Percentiles rank a stretch among this genome's conserved stretches.
These are phyloP conservation scores for Vaccinium vitisidaea DNA, from an alignment of 148 eudicot species.

Conservation along the genomic window DNA sequence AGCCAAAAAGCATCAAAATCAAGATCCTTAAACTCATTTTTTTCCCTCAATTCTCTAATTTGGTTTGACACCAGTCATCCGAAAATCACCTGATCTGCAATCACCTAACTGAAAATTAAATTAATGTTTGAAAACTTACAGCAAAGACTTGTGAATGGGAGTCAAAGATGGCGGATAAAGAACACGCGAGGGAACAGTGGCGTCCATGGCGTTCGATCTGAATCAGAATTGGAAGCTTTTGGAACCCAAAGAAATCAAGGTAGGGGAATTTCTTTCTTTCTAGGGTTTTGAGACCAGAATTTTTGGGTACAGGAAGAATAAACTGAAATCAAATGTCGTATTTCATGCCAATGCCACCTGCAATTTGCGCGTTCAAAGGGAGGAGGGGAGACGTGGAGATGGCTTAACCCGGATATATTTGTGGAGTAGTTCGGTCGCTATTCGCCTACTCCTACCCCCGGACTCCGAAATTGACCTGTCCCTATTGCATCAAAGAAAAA, in stretches of 20 bases:
- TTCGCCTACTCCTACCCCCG: neutral
- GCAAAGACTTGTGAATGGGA: neutral
- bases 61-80: neutral
- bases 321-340: neutral
- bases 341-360: neutral
- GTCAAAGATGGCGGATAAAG: constrained; percentile 14
- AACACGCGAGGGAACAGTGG: constrained; percentile 24
- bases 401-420: neutral
- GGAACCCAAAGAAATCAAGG: neutral
- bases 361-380: neutral
- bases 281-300: neutral
- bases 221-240: neutral
- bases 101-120: neutral
- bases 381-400: neutral
- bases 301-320: neutral
- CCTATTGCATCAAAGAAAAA: neutral
- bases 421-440: neutral
- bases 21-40: neutral
- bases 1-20: neutral
- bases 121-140: constrained; percentile 5
- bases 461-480: neutral
- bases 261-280: neutral
- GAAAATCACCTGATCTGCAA: neutral
- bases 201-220: constrained; percentile 36
- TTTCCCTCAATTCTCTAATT: neutral